These are phyloP conservation scores for Casuarina cunninghamiana DNA, from an alignment of 306 rosid genomes.

Conservation along the genomic window DNA sequence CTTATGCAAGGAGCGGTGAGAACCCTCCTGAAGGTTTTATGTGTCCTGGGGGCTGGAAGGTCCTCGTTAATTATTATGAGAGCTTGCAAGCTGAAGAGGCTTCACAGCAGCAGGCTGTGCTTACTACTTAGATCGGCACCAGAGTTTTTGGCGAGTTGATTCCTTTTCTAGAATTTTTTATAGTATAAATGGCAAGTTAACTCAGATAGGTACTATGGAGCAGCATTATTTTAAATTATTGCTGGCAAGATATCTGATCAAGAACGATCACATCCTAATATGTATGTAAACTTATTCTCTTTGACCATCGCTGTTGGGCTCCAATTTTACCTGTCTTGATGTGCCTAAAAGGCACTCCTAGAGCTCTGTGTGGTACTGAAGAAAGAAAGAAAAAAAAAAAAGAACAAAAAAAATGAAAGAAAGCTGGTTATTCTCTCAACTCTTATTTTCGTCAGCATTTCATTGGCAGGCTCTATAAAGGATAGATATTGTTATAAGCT, in stretches of 20 bases:
- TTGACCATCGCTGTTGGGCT: neutral
- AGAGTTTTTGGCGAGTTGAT: slow-evolving; percentile 17
- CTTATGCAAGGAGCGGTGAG: slow-evolving; percentile 83
- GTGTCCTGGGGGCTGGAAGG: slow-evolving; percentile 97
- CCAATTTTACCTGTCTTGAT: neutral
- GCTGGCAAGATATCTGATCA: neutral
- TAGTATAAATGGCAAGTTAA: neutral
- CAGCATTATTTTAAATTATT: neutral
- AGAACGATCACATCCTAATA: neutral
- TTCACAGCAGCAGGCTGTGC: slow-evolving; percentile 55
- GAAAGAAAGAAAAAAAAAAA: too few species aligned
- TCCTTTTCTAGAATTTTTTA: neutral
- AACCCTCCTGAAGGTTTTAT: slow-evolving; percentile 94
- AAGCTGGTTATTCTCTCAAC: neutral
- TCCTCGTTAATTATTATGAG: slow-evolving; percentile 76
- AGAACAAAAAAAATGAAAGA: neutral
- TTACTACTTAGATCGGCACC: slow-evolving; percentile 47
- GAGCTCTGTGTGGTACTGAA: too few species aligned
- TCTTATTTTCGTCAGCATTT: neutral
- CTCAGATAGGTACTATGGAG: neutral
- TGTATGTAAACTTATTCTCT: neutral
- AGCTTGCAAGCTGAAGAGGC: slow-evolving; percentile 76
- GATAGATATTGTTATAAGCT: too few species aligned
- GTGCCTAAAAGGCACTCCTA: too few species aligned
- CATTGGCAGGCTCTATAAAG: neutral